Base-by-base conservation (phyloP, 257 asterid species). In the Pogostemon cablin region DNA sequence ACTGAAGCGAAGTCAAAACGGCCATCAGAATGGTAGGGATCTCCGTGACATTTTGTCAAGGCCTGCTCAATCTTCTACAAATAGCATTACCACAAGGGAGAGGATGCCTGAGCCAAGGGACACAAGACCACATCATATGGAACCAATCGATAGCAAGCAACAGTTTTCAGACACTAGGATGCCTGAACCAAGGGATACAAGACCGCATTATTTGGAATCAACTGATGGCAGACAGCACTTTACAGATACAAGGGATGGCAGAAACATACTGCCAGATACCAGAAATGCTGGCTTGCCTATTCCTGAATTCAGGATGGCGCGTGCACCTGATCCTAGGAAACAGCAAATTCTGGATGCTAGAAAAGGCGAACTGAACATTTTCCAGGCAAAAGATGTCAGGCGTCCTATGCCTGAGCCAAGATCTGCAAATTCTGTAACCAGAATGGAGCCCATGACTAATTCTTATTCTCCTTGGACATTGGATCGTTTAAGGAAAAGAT, bases 1-100 rank as follows among this genome's bases (percentile, higher is more conserved):
- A 20, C 78, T 57, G 15, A 83, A 86, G 77, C 83, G 72, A 70
- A 69, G 82, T 68, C 86, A 82, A 77, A 86, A 54, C 59, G 79
- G 77, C 79, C 83, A 77, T 17, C 87, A 75, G 80, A 79, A 71
- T 78, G 86, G 79, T 11, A 59, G 74, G 71, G 99, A 93, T 78
- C 98, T 93, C 52, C 90, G 98, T 55, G 84, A 80, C 75, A 73
- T 89, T 65, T 83, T 93, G 38, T 93, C 98, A 38, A 85, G 99
- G 85, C 97, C 96, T 15, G 87, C 98, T 64, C 86, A 86, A 77
- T 82, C 96, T 73, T 83, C 96, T 65, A 73, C 84, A 10, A 78
- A 73, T 56, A 85, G 73, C 68, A 42, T 75, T 47, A 65, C 84
- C 75, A 59, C 78, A 61, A 76, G 68, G 53, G 79, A 73, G 34